These are phyloP conservation scores for Lycium ferocissimum DNA, from an alignment of 257 asterid genomes.

Conservation along the genomic window DNA sequence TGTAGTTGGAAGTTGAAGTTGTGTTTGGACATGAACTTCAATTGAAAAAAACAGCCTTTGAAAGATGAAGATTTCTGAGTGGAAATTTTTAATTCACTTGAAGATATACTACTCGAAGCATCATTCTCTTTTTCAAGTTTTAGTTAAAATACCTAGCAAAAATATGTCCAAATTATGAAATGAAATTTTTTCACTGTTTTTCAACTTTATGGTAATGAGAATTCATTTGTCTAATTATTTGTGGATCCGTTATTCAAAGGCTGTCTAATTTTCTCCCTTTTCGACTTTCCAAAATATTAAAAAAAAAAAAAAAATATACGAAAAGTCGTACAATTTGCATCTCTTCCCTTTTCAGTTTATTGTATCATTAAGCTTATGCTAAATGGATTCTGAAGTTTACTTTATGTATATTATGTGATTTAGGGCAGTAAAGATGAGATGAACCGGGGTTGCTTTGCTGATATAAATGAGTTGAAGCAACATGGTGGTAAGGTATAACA, in stretches of 20 bases:
- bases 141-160: neutral
- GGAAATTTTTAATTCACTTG: neutral
- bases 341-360: neutral
- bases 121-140: neutral
- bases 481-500: conserved; percentile 89
- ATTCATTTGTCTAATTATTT: neutral
- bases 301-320: neutral
- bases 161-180: neutral
- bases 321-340: neutral
- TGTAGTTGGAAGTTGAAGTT: neutral
- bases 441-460: conserved; percentile 82
- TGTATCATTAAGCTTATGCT: neutral
- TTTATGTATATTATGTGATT: conserved; percentile 40
- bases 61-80: neutral
- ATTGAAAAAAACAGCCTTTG: neutral
- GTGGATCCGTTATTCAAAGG: neutral
- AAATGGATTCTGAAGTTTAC: conserved; percentile 19
- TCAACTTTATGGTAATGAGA: neutral
- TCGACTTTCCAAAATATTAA: neutral
- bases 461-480: conserved; percentile 70
- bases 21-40: neutral
- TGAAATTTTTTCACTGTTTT: neutral
- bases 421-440: conserved; percentile 98
- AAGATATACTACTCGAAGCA: neutral
- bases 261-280: neutral